Base-by-base conservation (phyloP, 2,329 filamentous ascomycete genomes). In the Alternaria gansuensis region DNA sequence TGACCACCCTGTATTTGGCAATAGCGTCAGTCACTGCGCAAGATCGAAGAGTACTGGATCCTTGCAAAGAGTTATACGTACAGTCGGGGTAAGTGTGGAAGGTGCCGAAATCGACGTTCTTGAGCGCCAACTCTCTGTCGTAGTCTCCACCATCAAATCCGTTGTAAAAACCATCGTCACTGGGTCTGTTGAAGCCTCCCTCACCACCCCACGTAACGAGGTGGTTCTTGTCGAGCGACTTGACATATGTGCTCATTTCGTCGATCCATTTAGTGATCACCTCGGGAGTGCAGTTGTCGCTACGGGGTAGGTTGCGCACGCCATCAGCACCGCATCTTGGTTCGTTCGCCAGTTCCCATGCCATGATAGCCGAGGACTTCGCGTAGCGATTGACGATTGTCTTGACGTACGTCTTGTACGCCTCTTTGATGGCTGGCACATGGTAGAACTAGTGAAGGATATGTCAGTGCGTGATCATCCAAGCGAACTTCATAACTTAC, bases 41-140 rank as follows among this genome's bases (percentile, higher is more conserved):
- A 26, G 13, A 9, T n/a, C 8, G 23, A 33, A 0, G 24, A 26
- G 1, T 1, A 13, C 21, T 36, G 5, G 14, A 7, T 7, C 17
- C 3, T 21, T 10, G 10, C 13, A 24, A 4, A 3, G 13, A 17
- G 1, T 6, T 26, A 26, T 36, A 48, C 44, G 8, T 48, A 48
- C 81, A 83, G 67, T 86, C 82, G 0, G 84, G 83, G 67, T 86
- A 86, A 0, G 80, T 80, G 70, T 86, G 84, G 75, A 86, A 84
- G 1, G 80, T 80, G 51, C 83, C 82, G 57, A 85, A 86, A 72
- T 86, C 84, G 44, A 86, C 78, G 55, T 79, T 81, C 14, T 78
- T 67, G 3, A 86, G 71, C 2, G 76, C 63, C 5, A 84, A 67
- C 67, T 85, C 83, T 45, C 77, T 78, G 54, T 85, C 82, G 50